phyloP scores from a whole-genome alignment of 1,139 yeast genomes.

The Pichia sp. region DNA sequence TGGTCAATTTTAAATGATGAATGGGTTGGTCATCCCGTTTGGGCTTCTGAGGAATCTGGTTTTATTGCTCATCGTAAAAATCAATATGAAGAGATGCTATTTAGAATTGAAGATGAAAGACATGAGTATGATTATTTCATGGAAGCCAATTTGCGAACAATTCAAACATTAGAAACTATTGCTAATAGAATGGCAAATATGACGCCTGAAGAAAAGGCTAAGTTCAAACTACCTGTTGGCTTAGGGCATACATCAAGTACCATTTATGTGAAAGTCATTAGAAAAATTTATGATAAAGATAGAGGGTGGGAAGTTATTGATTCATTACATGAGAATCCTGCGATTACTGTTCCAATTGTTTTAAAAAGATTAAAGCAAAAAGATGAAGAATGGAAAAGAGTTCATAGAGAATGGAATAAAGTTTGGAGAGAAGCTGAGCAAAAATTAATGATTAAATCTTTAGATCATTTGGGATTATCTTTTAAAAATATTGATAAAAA shows the following conservation, averaged over 20 bases:
- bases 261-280: constrained; percentile 85
- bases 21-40: constrained; percentile 99
- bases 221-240: constrained; percentile 85
- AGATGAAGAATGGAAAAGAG: constrained; percentile 98
- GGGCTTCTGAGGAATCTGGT: constrained; percentile 99
- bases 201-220: constrained; percentile 83
- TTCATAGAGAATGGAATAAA: constrained; percentile 98
- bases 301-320: constrained; percentile 95
- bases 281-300: constrained; percentile 89
- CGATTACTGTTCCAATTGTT: constrained; percentile 90
- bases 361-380: constrained; percentile 89
- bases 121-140: constrained; percentile 94
- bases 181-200: constrained; percentile 91
- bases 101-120: constrained; percentile 95
- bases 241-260: constrained; percentile 87
- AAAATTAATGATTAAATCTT: constrained; percentile 84
- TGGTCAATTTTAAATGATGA: constrained; percentile 98
- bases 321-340: constrained; percentile 92
- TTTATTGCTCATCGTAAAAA: constrained; percentile 96
- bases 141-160: constrained; percentile 91
- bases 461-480: constrained; percentile 92
- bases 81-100: constrained; percentile 92
- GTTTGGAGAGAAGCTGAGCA: constrained; percentile 99
- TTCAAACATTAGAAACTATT: constrained; percentile 91
- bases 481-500: constrained; percentile 96